Conservation (phyloP, 1,284 basidiomycete genomes). For the Boletellus sp. region DNA sequence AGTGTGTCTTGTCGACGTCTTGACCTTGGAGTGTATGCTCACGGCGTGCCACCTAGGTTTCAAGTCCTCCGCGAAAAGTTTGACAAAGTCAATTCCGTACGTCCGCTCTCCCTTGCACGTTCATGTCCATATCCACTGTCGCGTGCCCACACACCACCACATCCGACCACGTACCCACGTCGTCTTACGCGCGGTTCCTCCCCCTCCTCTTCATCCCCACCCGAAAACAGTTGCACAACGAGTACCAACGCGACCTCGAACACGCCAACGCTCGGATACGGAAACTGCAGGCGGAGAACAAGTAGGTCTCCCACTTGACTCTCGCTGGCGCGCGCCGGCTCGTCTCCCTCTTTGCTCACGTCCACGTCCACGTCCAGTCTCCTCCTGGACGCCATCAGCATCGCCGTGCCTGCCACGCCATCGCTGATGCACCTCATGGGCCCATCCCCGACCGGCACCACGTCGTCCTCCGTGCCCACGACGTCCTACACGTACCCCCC, state of each 20-base stretch:
- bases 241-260: conserved; percentile 44
- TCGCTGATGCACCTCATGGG: conserved; percentile 29
- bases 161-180: background rate
- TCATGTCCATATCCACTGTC: background rate
- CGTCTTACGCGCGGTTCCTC: background rate
- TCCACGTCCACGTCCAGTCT: conserved; percentile 16
- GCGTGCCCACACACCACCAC: background rate
- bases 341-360: background rate
- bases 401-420: conserved; percentile 29
- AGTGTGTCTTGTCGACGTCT: conserved; percentile 15
- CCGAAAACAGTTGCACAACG: conserved; percentile 40
- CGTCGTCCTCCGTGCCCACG: conserved; percentile 17
- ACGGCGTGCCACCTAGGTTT: conserved; percentile 38
- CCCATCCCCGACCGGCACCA: conserved; percentile 26
- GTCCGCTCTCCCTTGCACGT: conserved; percentile 21
- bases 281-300: conserved; percentile 56
- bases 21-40: background rate
- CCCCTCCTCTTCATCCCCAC: too few species aligned
- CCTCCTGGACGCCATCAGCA: conserved; percentile 34
- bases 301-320: conserved; percentile 35
- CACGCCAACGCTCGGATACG: conserved; percentile 47
- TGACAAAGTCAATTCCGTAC: conserved; percentile 47
- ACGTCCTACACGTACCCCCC: conserved; percentile 19
- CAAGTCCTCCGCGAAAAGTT: conserved; percentile 51
- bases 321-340: too few species aligned